phyloP scores from a whole-genome alignment of 306 rosid genomes.

The Hylodesmum podocarpum region DNA sequence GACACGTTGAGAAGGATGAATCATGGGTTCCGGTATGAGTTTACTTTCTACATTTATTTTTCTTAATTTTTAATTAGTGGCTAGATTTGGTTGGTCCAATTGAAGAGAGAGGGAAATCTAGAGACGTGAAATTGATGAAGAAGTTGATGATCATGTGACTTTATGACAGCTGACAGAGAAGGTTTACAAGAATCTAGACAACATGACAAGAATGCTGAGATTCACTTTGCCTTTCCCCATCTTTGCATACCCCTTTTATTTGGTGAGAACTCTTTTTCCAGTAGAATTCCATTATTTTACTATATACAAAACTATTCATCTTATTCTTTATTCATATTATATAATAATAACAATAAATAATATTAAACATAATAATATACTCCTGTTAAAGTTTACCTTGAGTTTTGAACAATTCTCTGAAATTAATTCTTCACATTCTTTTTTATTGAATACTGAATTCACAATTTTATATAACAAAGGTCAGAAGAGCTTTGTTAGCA shows the following conservation, averaged over 20 bases:
- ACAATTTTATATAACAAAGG: background rate
- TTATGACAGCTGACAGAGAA: constrained; percentile 68
- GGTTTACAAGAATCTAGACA: constrained; percentile 55
- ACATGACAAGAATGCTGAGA: constrained; percentile 55
- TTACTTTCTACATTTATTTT: background rate
- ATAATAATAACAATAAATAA: background rate
- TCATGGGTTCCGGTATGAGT: constrained; percentile 94
- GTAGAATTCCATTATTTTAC: background rate
- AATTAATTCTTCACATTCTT: background rate
- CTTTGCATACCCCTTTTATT: constrained; percentile 84
- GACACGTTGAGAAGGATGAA: constrained; percentile 92
- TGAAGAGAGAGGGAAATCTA: background rate
- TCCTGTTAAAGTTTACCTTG: too few species aligned
- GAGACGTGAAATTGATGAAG: background rate
- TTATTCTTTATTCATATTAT: background rate
- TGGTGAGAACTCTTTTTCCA: constrained; percentile 53
- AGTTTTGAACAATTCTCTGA: background rate
- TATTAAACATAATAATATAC: too few species aligned
- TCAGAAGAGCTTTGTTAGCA: background rate
- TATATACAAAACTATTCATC: background rate
- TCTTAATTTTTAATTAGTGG: background rate
- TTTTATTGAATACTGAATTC: background rate
- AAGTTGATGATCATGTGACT: background rate
- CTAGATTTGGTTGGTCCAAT: background rate
- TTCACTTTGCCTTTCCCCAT: constrained; percentile 78